Base-by-base conservation (phyloP, 257 asterid species). In the Mitragyna speciosa region DNA sequence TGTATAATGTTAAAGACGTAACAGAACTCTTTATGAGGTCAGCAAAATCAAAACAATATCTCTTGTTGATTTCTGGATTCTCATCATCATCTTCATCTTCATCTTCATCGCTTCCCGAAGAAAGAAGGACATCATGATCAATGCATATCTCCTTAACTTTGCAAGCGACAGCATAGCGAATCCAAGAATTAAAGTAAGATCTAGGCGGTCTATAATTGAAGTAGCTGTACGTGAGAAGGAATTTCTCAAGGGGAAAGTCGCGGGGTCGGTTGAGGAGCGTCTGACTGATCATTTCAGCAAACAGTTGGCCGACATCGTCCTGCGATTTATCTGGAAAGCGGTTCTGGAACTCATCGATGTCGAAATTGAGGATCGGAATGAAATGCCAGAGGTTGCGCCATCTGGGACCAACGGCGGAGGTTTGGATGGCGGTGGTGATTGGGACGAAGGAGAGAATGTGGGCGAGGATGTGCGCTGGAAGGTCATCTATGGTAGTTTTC, bases 301-400 rank as follows among this genome's bases (percentile, higher is more conserved):
- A 72, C 61, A 72, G 63, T 48, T 48, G 76, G 76, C 76, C 63
- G 76, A n/a, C 47, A 24, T 30, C 66, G 19, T 0, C 19, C 3
- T 0, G 16, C 11, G 30, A 30, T 51, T 5, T 19, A 22, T 20
- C 77, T 1, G 66, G 67, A 17, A 17, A 19, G 20, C 15, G 7
- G 1, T 30, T 17, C 14, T 6, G 77, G 36, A 73, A 73, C 14
- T 22, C 7, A 5, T 1, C 4, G 41, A 47, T n/a, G 19, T n/a
- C 12, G 12, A 72, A 72, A 17, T 48, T 26, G 41, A 72, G 41
- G 76, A 24, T 26, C 45, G 63, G 43, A 14, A 72, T 11, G 59
- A 41, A 72, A 4, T 72, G 76, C 76, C 76, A 72, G 41, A 72
- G 76, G 48, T 72, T 48, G 36, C 76, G 39, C 76, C 76, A 72